Evolutionary conservation across 2,329 filamentous ascomycete species (phyloP), one percentile per base, ranked within the genome.

Genomic region (Neurospora sp.): DNA sequence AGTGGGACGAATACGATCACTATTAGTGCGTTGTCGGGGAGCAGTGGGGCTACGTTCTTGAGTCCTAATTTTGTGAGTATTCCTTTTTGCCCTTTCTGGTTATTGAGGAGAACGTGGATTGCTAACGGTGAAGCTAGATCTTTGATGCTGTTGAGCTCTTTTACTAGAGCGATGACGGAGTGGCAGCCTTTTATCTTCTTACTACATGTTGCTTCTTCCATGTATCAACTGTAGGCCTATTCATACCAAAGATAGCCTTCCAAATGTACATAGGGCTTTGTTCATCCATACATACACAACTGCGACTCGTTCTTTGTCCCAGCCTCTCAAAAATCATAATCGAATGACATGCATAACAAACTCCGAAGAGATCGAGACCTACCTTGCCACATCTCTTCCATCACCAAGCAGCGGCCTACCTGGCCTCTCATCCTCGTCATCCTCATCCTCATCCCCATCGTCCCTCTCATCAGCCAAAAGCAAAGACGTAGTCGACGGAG

Each of bases 1-100:
- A 80, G 81, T n/a, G 89, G 88, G 0, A 79, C 79, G 8, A 91
- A 91, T 75, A 89, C 86, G n/a, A 85, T 91, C 68, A 87, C 83
- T 6, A 87, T 91, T 71, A 83, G 78, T 57, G 84, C 86, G 38
- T 80, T 84, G 33, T 89, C 87, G 19, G 89, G 89, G 1, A 89
- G 84, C 75, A 82, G 82, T 10, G 88, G 87, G 0, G 79, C 77
- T 28, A 80, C 77, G 0, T 90, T 83, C 76, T 78, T 91, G 71
- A 85, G 82, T 69, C 88, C 89, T 2, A 91, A 88, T 76, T 80
- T 85, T 69, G 81, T 83, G 74, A 79, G 80, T 77, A 6, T 57
- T 66, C 36, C 67, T 2, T 2, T 43, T n/a, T 38, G 17, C 8
- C 38, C 8, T 17, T 4, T 11, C 0, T 23, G 6, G 4, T 36